Evolutionary conservation across 345 rosid species (phyloP).

Genomic region (Sisymbrium irio): DNA sequence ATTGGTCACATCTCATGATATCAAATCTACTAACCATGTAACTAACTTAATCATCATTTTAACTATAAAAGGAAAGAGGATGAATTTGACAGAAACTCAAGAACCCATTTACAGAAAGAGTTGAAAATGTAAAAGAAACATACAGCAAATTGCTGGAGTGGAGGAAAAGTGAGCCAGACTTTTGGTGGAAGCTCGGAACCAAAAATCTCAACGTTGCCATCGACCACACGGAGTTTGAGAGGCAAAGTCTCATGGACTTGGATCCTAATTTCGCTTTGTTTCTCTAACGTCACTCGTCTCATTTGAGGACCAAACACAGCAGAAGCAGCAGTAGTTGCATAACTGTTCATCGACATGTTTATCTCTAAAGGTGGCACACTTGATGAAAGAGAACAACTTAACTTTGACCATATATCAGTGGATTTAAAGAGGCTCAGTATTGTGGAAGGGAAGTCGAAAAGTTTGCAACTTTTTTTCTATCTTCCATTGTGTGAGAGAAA

Average conservation of each 20-base stretch:
- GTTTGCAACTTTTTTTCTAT: background rate
- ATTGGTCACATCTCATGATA: background rate
- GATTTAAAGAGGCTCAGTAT: background rate
- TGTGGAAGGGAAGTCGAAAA: background rate
- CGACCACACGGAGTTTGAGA: constrained; percentile 59
- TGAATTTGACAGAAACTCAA: background rate
- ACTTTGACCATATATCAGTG: too few species aligned
- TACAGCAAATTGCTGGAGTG: constrained; percentile 65
- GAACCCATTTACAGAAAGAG: background rate
- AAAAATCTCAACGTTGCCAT: constrained; percentile 74
- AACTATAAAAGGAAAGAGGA: background rate
- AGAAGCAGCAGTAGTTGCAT: background rate
- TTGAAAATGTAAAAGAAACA: background rate
- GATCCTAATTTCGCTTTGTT: background rate
- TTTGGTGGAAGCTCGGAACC: constrained; percentile 71
- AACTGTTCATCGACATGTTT: background rate
- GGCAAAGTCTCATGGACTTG: constrained; percentile 10
- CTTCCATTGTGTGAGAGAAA: background rate
- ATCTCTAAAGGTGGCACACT: too few species aligned
- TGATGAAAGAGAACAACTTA: too few species aligned
- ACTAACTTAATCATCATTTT: background rate
- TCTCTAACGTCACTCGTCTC: background rate
- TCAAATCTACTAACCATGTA: background rate
- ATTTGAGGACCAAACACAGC: background rate
- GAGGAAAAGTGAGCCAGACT: constrained; percentile 72